Conservation (phyloP, 495 filamentous ascomycete genomes). For the Neurospora sp. region DNA sequence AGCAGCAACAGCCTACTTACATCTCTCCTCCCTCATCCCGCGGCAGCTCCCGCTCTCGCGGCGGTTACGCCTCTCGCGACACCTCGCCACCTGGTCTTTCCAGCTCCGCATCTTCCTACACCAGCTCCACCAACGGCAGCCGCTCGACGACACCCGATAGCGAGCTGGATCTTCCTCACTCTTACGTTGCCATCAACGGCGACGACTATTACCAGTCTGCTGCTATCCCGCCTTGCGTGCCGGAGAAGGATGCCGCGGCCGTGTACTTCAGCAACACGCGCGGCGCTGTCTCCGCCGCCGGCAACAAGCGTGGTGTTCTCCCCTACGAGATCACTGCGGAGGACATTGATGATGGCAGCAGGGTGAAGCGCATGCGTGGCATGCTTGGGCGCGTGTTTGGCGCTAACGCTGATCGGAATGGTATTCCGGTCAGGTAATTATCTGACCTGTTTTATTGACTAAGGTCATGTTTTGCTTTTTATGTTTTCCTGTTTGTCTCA, state of each 20-base stretch:
- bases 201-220: conserved; percentile 30
- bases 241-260: conserved; percentile 15
- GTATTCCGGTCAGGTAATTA: neutral
- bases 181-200: conserved; percentile 23
- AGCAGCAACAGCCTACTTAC: conserved; percentile 7
- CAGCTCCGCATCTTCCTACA: conserved; percentile 31
- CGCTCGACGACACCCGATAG: conserved; percentile 36
- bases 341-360: conserved; percentile 29
- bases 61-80: conserved; percentile 18
- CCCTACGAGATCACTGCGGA: conserved; percentile 40
- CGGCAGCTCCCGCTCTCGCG: conserved; percentile 27
- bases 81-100: conserved; percentile 32
- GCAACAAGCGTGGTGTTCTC: conserved; percentile 20
- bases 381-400: conserved; percentile 34
- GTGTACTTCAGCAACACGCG: conserved; percentile 9
- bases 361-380: conserved; percentile 30
- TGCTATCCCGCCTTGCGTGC: conserved; percentile 10
- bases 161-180: conserved; percentile 21
- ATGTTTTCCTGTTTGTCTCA: neutral
- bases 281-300: neutral
- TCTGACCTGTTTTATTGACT: neutral
- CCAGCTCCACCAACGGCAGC: conserved; percentile 29
- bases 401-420: conserved; percentile 5
- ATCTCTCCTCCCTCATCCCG: conserved; percentile 30
- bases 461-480: neutral